phyloP scores from a whole-genome alignment of 495 filamentous ascomycete genomes.

The Geopyxis carbonaria region DNA sequence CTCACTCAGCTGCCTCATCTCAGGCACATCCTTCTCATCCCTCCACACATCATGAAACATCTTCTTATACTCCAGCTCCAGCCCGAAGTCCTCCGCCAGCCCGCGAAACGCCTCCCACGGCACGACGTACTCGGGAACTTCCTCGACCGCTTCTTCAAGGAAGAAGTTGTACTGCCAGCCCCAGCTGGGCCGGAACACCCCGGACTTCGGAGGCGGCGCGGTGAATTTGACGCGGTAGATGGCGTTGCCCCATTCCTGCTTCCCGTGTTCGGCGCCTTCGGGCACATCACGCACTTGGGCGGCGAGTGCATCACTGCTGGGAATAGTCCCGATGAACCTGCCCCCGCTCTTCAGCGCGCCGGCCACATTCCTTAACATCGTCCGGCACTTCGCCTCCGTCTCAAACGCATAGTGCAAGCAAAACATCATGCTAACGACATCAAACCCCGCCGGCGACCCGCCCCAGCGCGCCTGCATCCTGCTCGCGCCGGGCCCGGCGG shows the following conservation, averaged over 20 bases:
- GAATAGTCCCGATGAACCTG: constrained; percentile 80
- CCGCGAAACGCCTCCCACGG: constrained; percentile 95
- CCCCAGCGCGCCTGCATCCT: constrained; percentile 38
- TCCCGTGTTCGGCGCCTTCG: constrained; percentile 20
- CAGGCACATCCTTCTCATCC: constrained; percentile 63
- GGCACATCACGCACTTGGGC: constrained; percentile 35
- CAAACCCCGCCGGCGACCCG: constrained; percentile 49
- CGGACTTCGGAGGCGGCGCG: constrained; percentile 37
- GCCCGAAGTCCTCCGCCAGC: constrained; percentile 87
- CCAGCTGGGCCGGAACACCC: constrained; percentile 79
- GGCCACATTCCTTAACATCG: constrained; percentile 86
- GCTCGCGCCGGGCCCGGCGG: constrained; percentile 41
- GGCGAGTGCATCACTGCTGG: constrained; percentile 76
- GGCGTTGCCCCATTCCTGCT: constrained; percentile 60
- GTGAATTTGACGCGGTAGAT: constrained; percentile 84
- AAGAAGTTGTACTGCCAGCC: constrained; percentile 97
- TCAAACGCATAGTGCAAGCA: constrained; percentile 99
- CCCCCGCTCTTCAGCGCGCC: constrained; percentile 82
- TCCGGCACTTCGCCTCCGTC: constrained; percentile 66
- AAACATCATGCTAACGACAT: constrained; percentile 97
- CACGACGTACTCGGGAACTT: constrained; percentile 93
- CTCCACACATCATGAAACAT: constrained; percentile 80
- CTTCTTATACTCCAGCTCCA: constrained; percentile 84
- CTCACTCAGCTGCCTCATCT: constrained; percentile 69
- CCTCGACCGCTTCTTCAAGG: constrained; percentile 86